phyloP scores from a whole-genome alignment of 2,329 filamentous ascomycete genomes.

The Monosporascus sp. region DNA sequence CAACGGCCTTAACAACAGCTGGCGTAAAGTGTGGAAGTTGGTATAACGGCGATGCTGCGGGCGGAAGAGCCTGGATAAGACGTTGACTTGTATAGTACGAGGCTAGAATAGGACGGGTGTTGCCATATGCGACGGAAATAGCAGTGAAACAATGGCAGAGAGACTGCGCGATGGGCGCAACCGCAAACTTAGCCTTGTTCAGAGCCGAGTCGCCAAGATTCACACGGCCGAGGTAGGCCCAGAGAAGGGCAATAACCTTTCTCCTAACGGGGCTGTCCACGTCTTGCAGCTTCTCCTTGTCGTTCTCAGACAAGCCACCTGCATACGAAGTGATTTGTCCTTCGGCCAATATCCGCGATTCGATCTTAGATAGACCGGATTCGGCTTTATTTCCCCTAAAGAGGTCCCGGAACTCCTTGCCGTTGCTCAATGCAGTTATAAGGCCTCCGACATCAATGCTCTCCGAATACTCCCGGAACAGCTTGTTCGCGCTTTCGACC shows the following conservation, averaged over 20 bases:
- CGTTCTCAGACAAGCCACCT: constrained; percentile 63
- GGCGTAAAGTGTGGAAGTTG: constrained; percentile 86
- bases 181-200: constrained; percentile 82
- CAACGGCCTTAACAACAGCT: constrained; percentile 59
- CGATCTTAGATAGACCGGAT: constrained; percentile 73
- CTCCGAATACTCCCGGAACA: constrained; percentile 91
- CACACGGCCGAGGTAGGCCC: constrained; percentile 89
- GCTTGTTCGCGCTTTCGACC: constrained; percentile 86
- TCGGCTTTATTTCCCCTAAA: constrained; percentile 77
- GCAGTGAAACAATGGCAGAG: constrained; percentile 83
- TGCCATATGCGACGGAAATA: constrained; percentile 83
- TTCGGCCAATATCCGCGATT: constrained; percentile 69
- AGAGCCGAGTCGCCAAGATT: constrained; percentile 75
- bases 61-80: constrained; percentile 83
- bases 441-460: constrained; percentile 76
- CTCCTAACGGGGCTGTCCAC: constrained; percentile 75
- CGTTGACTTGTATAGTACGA: constrained; percentile 81
- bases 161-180: constrained; percentile 78
- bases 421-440: constrained; percentile 74
- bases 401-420: constrained; percentile 76
- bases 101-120: constrained; percentile 73
- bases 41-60: constrained; percentile 78
- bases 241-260: constrained; percentile 84
- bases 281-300: constrained; percentile 71
- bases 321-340: constrained; percentile 48